These are phyloP conservation scores for Mrakiaceae sp. DNA, from an alignment of 1,284 basidiomycete genomes.

Conservation along the genomic window DNA sequence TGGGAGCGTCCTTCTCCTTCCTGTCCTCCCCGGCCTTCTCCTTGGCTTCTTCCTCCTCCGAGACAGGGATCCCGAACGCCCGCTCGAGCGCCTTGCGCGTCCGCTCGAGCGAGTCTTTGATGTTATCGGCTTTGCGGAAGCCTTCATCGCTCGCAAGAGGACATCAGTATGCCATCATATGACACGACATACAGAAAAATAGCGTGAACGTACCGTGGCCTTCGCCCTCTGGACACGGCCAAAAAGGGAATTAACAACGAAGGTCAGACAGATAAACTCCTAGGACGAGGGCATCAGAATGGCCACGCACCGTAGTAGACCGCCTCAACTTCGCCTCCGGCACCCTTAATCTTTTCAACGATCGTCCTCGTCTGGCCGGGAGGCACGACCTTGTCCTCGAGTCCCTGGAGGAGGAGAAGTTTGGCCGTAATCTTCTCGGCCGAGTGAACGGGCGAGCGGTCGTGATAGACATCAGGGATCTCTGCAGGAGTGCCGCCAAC, in stretches of 20 bases:
- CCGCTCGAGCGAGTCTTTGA: conserved; percentile 19
- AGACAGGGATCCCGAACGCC: not conserved
- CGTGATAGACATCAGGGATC: conserved; percentile 30
- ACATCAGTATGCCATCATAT: too few relatives aligned
- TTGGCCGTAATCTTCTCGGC: conserved; percentile 30
- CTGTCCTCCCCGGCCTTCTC: not conserved
- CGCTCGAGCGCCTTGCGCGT: not conserved
- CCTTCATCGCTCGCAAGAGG: not conserved
- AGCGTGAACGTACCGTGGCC: conserved; percentile 16
- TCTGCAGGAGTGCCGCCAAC: conserved; percentile 32
- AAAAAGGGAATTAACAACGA: not conserved
- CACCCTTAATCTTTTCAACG: conserved; percentile 20
- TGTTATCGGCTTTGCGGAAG: conserved; percentile 19
- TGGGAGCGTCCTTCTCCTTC: not conserved
- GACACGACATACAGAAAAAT: not conserved
- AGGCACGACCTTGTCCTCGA: conserved; percentile 24
- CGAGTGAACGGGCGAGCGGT: conserved; percentile 30
- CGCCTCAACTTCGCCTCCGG: conserved; percentile 20
- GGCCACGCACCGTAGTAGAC: conserved; percentile 19
- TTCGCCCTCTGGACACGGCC: conserved; percentile 14
- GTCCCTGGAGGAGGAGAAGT: conserved; percentile 30
- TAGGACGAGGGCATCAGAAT: too few relatives aligned
- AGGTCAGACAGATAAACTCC: too few relatives aligned
- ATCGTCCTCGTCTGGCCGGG: conserved; percentile 25
- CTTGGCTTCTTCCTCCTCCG: not conserved